Evolutionary conservation across 1,284 basidiomycete species (phyloP).

Genomic region (Erythrobasidium hasegawianum): DNA sequence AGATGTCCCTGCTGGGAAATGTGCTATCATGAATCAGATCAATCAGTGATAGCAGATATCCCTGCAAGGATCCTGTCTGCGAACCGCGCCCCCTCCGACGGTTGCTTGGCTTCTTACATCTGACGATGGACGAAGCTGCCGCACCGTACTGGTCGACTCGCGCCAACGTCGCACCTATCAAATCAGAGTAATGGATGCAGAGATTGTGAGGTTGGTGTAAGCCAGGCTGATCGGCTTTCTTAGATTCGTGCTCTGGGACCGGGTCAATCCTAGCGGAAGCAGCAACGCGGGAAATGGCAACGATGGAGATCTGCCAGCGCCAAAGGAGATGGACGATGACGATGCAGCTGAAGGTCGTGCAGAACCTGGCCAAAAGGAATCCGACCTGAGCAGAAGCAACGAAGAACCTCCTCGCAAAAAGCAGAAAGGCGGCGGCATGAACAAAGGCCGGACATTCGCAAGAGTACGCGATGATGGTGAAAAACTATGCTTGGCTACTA

Average conservation of each 20-base stretch:
- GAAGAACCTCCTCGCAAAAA: conserved; percentile 43
- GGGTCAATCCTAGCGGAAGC: conserved; percentile 59
- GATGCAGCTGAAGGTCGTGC: conserved; percentile 41
- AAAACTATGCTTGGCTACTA: conserved; percentile 69
- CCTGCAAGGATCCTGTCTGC: too few species aligned
- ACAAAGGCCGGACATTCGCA: conserved; percentile 6
- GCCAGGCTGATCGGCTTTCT: not conserved
- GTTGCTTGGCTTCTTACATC: too few species aligned
- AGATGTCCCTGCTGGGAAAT: too few species aligned
- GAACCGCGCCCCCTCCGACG: too few species aligned
- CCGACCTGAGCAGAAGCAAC: conserved; percentile 40
- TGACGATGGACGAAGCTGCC: conserved; percentile 34
- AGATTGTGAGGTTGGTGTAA: not conserved
- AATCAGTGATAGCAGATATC: too few species aligned
- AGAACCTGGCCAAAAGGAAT: conserved; percentile 28
- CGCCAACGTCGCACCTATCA: conserved; percentile 59
- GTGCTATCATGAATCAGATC: too few species aligned
- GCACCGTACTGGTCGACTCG: conserved; percentile 54
- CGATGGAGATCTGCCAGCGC: not conserved
- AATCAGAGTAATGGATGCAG: conserved; percentile 62
- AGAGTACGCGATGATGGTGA: conserved; percentile 59
- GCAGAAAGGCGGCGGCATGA: conserved; percentile 44
- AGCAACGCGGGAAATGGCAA: conserved; percentile 59
- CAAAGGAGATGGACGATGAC: conserved; percentile 40
- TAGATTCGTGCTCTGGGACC: conserved; percentile 61